Evolutionary conservation across 2,329 filamentous ascomycete genomes (phyloP).

Genomic region (Metarhizium sp.): DNA sequence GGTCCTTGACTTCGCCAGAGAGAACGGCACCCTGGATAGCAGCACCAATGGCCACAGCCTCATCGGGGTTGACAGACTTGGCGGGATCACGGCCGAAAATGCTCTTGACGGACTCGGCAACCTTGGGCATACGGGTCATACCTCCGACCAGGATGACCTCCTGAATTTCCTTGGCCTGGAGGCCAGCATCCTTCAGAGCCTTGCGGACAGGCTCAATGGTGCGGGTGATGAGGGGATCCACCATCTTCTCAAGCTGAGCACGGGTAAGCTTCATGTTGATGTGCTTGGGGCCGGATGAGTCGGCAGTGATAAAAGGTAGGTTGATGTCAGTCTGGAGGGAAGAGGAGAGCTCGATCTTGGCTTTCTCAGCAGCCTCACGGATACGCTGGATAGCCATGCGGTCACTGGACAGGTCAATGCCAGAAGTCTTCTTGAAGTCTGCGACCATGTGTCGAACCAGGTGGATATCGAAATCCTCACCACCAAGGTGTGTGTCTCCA

Average conservation of each 20-base stretch:
- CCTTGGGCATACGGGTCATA: slow-evolving; percentile 99
- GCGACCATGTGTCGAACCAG: slow-evolving; percentile 89
- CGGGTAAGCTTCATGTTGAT: slow-evolving; percentile 94
- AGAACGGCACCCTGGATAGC: slow-evolving; percentile 96
- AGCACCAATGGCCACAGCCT: slow-evolving; percentile 95
- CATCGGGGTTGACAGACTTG: slow-evolving; percentile 97
- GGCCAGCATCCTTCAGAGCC: slow-evolving; percentile 89
- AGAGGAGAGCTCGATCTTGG: slow-evolving; percentile 97
- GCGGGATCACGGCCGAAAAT: slow-evolving; percentile 94
- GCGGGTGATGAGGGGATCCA: slow-evolving; percentile 77
- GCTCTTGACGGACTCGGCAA: slow-evolving; percentile 88
- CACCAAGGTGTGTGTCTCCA: slow-evolving; percentile 96
- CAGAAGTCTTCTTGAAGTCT: slow-evolving; percentile 94
- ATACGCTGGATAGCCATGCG: slow-evolving; percentile 99
- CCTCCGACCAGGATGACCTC: slow-evolving; percentile 97
- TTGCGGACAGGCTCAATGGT: slow-evolving; percentile 92
- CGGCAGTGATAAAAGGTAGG: slow-evolving; percentile 96
- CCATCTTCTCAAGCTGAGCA: slow-evolving; percentile 84
- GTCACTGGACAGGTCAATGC: slow-evolving; percentile 81
- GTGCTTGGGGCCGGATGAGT: slow-evolving; percentile 92
- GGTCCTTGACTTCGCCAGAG: slow-evolving; percentile 91
- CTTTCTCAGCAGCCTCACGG: slow-evolving; percentile 96
- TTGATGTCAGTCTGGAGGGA: slow-evolving; percentile 95
- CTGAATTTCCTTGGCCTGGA: slow-evolving; percentile 88
- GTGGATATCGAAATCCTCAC: slow-evolving; percentile 94